These are phyloP conservation scores for Chlorencoelia australis DNA, from an alignment of 2,329 filamentous ascomycete species.

Conservation along the genomic window DNA sequence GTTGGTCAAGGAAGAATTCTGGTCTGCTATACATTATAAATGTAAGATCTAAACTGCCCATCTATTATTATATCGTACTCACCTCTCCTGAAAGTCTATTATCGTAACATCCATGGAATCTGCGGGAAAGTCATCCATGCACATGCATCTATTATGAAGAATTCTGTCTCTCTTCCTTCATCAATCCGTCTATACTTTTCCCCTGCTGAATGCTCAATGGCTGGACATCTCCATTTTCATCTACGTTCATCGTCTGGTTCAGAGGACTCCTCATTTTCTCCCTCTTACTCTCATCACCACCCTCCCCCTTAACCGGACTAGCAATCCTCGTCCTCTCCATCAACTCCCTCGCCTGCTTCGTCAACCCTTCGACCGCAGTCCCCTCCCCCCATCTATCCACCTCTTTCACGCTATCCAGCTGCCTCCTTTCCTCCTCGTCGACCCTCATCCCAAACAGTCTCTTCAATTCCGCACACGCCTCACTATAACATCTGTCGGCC, in stretches of 20 bases:
- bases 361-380: background rate
- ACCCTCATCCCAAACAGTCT: slow-evolving; percentile 18
- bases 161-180: too few relatives aligned
- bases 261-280: background rate
- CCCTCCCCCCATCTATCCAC: slow-evolving; percentile 23
- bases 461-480: slow-evolving; percentile 24
- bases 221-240: background rate
- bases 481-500: slow-evolving; percentile 23
- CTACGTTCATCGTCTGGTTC: background rate
- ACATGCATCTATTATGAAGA: too few relatives aligned
- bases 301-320: background rate
- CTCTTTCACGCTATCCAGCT: slow-evolving; percentile 16
- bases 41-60: too few relatives aligned
- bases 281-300: background rate
- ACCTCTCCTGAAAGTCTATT: too few relatives aligned
- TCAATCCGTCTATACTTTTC: too few relatives aligned
- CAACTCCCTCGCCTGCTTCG: background rate
- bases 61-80: too few relatives aligned
- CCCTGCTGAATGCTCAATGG: too few relatives aligned
- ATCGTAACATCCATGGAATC: too few relatives aligned
- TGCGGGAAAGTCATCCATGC: too few relatives aligned
- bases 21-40: too few relatives aligned
- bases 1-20: too few relatives aligned
- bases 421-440: slow-evolving; percentile 18
- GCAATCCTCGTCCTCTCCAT: slow-evolving; percentile 4